Conservation (phyloP, 225 moss, liverwort and hornwort species). For the Physcomitrellopsis africana region DNA sequence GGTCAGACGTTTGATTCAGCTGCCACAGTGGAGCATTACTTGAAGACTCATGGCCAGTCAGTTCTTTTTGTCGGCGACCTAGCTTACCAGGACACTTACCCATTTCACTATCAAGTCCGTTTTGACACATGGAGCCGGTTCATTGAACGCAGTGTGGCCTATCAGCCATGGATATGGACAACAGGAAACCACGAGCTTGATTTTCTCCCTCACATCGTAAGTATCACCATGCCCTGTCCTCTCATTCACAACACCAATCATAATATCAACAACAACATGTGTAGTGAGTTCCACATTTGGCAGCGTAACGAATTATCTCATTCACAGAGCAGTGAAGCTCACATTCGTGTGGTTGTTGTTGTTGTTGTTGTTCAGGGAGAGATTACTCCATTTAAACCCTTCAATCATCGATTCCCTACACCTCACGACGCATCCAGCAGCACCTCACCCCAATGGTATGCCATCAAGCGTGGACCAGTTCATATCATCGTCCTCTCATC, state of each 20-base stretch:
- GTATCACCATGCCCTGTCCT: slow-evolving; percentile 10
- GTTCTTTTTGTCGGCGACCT: slow-evolving; percentile 74
- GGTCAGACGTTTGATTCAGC: slow-evolving; percentile 85
- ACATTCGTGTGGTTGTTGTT: no score
- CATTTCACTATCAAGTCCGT: slow-evolving; percentile 63
- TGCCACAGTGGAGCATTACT: slow-evolving; percentile 78
- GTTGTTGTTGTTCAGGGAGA: slow-evolving; percentile 36
- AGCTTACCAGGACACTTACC: slow-evolving; percentile 86
- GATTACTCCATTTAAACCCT: slow-evolving; percentile 52
- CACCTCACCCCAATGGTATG: slow-evolving; percentile 45
- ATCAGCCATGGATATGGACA: slow-evolving; percentile 95
- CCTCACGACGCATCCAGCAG: slow-evolving; percentile 53
- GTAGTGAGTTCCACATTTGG: background rate
- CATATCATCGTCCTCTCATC: slow-evolving; percentile 60
- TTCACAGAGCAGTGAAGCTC: no score
- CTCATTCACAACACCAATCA: background rate
- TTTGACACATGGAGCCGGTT: slow-evolving; percentile 90
- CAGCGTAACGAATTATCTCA: no score
- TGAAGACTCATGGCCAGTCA: slow-evolving; percentile 67
- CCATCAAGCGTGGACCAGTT: slow-evolving; percentile 57
- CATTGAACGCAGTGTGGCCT: slow-evolving; percentile 75
- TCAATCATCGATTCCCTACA: slow-evolving; percentile 55
- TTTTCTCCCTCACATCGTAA: slow-evolving; percentile 55
- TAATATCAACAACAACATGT: background rate
- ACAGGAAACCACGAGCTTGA: slow-evolving; percentile 91